Evolutionary conservation across 2,329 filamentous ascomycete genomes (phyloP), one percentile per base, ranked within the genome.

Genomic region (Colletotrichum plurivorum): DNA sequence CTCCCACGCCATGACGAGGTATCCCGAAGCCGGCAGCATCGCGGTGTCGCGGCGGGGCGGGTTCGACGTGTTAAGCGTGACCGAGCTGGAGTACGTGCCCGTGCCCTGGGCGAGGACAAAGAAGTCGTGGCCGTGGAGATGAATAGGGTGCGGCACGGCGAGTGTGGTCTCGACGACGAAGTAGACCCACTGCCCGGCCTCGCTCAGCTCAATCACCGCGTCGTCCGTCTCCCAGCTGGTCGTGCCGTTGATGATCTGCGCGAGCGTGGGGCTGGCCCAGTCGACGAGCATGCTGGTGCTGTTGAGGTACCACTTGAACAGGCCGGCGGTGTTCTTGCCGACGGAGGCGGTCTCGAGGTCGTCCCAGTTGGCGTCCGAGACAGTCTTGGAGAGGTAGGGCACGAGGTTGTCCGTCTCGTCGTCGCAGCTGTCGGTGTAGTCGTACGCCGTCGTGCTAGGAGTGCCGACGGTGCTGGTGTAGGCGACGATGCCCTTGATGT

Each of bases 31-130:
- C 0, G 81, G 82, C 4, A 89, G 78, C 69, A 85, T 80, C 10
- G 85, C 85, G 1, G 85, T 84, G 71, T 89, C 87, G 36, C 87
- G 81, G 9, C 87, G 84, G 27, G 84, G 81, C 1, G 87, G 86
- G 74, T 88, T 89, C 54, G 20, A 18, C 3, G 60, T 67, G 20
- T 71, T 66, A 20, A 74, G 68, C 0, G 52, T 67, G 7, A 72
- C 62, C 10, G 51, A 43, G 52, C 46, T 51, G 16, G 71, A 61
- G 51, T 69, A 75, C 18, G 63, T 68, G 15, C 70, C 67, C 5
- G 39, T 53, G 9, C 71, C 73, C 45, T 67, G 63, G 15, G 70
- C 74, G 13, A 75, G 71, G 22, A 75, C 39, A 18, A 69, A 75
- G 41, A 78, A 79, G 69, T 81, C 79, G 63, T 80, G 78, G 5